These are phyloP conservation scores for Aspergillus bertholletiae DNA, from an alignment of 495 filamentous ascomycete genomes.

Conservation along the genomic window DNA sequence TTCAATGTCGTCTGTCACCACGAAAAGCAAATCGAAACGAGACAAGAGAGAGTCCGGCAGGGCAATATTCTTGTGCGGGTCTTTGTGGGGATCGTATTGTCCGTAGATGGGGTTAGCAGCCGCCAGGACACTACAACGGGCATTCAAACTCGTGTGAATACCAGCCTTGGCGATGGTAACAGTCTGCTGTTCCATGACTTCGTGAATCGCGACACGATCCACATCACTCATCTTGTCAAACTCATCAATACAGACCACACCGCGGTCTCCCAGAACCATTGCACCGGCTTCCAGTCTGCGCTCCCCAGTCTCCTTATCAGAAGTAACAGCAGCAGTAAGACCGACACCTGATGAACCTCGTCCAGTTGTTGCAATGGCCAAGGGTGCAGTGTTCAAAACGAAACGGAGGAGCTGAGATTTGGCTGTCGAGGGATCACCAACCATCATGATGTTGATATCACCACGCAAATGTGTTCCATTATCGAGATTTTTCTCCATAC, in stretches of 20 bases:
- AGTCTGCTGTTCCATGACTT: conserved; percentile 99
- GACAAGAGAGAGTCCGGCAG: conserved; percentile 95
- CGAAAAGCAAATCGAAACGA: conserved; percentile 97
- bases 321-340: conserved; percentile 94
- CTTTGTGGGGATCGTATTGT: conserved; percentile 97
- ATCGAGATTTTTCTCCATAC: conserved; percentile 98
- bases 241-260: conserved; percentile 98
- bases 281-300: conserved; percentile 93
- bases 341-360: conserved; percentile 96
- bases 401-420: conserved; percentile 98
- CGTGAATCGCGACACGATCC: conserved; percentile 97
- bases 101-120: conserved; percentile 98
- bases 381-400: conserved; percentile 92
- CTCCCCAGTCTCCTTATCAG: conserved; percentile 97
- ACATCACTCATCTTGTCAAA: conserved; percentile 99
- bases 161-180: conserved; percentile 99
- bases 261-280: conserved; percentile 96
- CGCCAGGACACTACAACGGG: conserved; percentile 92
- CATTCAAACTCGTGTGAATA: conserved; percentile 97
- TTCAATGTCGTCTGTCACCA: conserved; percentile 98
- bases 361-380: conserved; percentile 97
- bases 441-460: conserved; percentile 99
- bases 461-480: conserved; percentile 97
- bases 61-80: conserved; percentile 97
- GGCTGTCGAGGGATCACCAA: conserved; percentile 96